A percentile compares a stretch with the other conserved stretches of the same genome.
Conservation (phyloP, 148 eudicot species). For the Heliamphora exappendiculata region DNA sequence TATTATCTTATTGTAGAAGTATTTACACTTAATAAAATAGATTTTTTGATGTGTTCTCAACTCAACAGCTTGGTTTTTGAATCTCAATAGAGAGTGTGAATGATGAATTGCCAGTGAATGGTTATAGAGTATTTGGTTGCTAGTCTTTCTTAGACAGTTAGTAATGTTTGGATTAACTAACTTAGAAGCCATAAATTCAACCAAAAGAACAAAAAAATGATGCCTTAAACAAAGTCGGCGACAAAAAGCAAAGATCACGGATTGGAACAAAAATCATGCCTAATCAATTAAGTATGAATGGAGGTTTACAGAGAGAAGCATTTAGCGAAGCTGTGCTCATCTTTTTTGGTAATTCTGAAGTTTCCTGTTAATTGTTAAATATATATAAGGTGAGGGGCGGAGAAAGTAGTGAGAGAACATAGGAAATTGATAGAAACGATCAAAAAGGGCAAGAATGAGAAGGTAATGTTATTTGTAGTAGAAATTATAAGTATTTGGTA, state of each 20-base stretch:
- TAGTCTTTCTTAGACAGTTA: no score
- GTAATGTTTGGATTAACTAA: no score
- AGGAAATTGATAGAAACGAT: background rate
- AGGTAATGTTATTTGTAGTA: conserved; percentile 41
- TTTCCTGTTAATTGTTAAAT: conserved; percentile 3
- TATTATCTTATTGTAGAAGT: no score
- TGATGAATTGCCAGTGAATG: no score
- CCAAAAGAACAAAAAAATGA: no score
- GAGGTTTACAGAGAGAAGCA: background rate
- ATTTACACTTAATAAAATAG: no score
- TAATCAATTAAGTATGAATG: background rate
- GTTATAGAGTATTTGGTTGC: no score
- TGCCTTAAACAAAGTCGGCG: background rate
- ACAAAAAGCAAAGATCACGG: background rate
- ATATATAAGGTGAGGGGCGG: background rate
- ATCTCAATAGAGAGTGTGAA: no score
- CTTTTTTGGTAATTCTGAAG: conserved; percentile 12
- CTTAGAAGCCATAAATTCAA: background rate
- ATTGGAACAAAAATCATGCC: background rate
- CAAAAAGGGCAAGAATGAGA: conserved; percentile 27
- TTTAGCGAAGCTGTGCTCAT: background rate
- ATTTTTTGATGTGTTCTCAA: no score
- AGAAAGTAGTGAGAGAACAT: background rate
- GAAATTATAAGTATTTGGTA: no score
- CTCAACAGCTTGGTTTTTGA: no score